Base-by-base conservation (phyloP, 345 rosid species). In the Gossypium mustelinum region DNA sequence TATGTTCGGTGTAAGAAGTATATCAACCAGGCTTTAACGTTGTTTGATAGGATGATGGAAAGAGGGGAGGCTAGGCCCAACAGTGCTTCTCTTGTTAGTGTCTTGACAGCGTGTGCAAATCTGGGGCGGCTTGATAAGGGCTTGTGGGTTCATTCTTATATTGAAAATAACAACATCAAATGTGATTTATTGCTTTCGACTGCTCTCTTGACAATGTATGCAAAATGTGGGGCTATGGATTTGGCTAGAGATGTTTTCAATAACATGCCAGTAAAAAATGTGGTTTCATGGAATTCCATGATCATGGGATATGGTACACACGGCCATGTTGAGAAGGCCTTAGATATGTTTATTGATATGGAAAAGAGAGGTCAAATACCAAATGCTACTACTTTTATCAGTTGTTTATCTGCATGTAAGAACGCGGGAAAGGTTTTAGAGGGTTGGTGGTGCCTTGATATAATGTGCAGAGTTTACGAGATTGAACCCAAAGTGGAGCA, bases 371-470 rank as follows among this genome's bases (percentile, higher is more conserved):
- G 90, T 51, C 72, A 79, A 17, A 47, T 25, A 51, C 55, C 87
- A 4, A 80, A 89, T 81, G 83, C 70, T 70, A 80, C 84, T 63
- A 87, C 89, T 82, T 87, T 85, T 73, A 76, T 90, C 45, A 78
- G 93, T 27, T 39, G 83, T 78, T 77, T 89, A 67, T 87, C 90
- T 59, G 89, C 91, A 2, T 90, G 91, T 70, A 71, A 71, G 18
- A 77, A 82, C 57, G 80, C 86, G 0, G 89, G 88, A 70, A 81
- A 87, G 86, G 74, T 89, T 78, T 73, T 85, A 34, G 92, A 89
- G 86, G 97, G 90, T 58, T 86, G 93, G 92, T 86, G 90, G 87
- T 80, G 73, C 64, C 86, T 89, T 73, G 81, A 83, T 78, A 80
- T 79, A 22, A 84, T 87, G 91, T 79, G 78, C 66, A 82, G 73